Evolutionary conservation across 2,329 filamentous ascomycete species (phyloP).

Genomic region (Bipolaris oryzae): DNA sequence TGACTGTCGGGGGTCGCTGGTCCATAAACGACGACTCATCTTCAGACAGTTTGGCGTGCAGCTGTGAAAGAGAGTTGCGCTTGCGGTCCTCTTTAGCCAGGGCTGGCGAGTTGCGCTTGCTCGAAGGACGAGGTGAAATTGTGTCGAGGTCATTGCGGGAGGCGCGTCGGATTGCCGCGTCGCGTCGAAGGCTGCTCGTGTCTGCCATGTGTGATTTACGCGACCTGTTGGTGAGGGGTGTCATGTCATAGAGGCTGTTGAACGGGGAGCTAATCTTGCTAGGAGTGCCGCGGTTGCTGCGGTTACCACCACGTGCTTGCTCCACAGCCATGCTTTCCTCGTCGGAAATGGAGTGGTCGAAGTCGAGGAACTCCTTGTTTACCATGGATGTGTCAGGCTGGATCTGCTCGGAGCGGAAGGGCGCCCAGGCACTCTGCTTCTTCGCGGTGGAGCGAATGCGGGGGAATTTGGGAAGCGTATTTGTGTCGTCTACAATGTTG

Average conservation of each 20-base stretch:
- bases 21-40: constrained; percentile 61
- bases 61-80: constrained; percentile 61
- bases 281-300: constrained; percentile 46
- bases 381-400: constrained; percentile 48
- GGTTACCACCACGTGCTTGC: constrained; percentile 58
- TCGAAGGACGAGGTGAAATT: constrained; percentile 46
- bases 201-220: constrained; percentile 45
- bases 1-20: constrained; percentile 56
- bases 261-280: constrained; percentile 59
- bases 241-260: constrained; percentile 56
- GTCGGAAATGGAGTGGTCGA: constrained; percentile 49
- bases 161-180: constrained; percentile 55
- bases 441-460: constrained; percentile 48
- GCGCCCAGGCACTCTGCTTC: constrained; percentile 47
- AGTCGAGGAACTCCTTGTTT: constrained; percentile 49
- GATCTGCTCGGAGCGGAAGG: constrained; percentile 41
- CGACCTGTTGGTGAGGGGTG: constrained; percentile 49
- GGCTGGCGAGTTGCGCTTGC: constrained; percentile 44
- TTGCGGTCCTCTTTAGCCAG: constrained; percentile 39
- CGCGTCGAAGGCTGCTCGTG: constrained; percentile 49
- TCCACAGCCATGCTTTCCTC: constrained; percentile 62
- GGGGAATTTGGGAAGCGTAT: constrained; percentile 40
- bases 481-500: constrained; percentile 45
- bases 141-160: constrained; percentile 51
- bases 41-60: constrained; percentile 60